Evolutionary conservation across 140 eudicot species (phyloP), one percentile per base, ranked within the genome.

Genomic region (Oenanthe javanica): DNA sequence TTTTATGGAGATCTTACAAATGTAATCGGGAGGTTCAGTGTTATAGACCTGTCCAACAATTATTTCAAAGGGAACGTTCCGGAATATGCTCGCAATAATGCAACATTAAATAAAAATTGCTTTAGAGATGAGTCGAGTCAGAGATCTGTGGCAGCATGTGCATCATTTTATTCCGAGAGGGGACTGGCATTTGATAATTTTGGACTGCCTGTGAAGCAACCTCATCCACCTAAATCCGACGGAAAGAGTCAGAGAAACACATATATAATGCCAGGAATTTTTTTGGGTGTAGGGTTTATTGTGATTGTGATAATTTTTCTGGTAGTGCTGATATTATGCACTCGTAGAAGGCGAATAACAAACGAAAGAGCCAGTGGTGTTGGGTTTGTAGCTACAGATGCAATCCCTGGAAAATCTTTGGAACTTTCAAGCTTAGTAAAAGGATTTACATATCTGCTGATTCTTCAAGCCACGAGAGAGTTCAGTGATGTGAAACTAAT

Each of bases 41-140:
- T 80, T 31, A 78, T 88, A 75, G 95, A 92, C 84, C 78, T 92
- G 78, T 92, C 96, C 4, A 85, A 86, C 47, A 94, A 94, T 88
- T 94, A 92, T 86, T 88, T 94, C 42, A 88, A 92, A 82, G 99
- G 99, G 50, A 79, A 47, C 67, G 93, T 92, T 75, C 97, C 91
- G 4, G 83, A 78, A 63, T 85, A 77, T 27, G 87, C 87, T 55
- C 82, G 52, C n/a, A 78, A 64, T 75, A 83, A 74, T 79, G 80
- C 83, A 16, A 54, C 87, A 27, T 82, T 92, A 21, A 51, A 48
- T 49, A 66, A 82, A 54, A 94, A 94, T 84, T 94, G 99, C 79
- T 91, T 94, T 27, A 86, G 72, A 79, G 87, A 85, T 77, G 54
- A 81, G 27, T 73, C 93, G 0, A 70, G 15, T 79, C 99, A 90